A percentile compares a stretch with the other conserved stretches of the same genome.
phyloP scores from a whole-genome alignment of 345 rosid species.

The Excoecaria cochinchinensis region DNA sequence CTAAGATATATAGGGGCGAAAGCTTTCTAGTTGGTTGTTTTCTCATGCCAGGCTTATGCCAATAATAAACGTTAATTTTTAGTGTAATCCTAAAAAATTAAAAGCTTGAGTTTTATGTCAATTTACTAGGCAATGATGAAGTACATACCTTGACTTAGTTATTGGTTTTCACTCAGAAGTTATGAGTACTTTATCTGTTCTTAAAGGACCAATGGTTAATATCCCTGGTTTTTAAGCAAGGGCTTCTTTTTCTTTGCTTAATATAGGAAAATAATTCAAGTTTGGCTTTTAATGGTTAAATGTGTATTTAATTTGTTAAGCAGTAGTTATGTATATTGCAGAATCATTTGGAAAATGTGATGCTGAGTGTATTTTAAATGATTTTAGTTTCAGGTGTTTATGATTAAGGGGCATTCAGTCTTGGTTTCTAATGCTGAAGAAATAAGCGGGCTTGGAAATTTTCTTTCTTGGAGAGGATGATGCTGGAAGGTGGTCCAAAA shows the following conservation, averaged over 20 bases:
- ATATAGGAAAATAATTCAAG: background rate
- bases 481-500: conserved; percentile 45
- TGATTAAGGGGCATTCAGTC: background rate
- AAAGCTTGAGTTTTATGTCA: background rate
- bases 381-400: background rate
- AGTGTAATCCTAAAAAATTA: background rate
- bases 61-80: background rate
- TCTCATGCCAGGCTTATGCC: background rate
- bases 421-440: conserved; percentile 25
- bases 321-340: background rate
- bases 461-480: conserved; percentile 9
- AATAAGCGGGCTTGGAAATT: background rate
- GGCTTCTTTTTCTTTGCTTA: background rate
- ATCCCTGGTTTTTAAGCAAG: background rate
- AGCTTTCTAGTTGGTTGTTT: background rate
- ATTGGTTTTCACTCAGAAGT: background rate
- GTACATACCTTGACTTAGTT: background rate
- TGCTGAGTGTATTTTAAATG: background rate
- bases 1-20: background rate
- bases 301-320: no score
- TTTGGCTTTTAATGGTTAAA: background rate
- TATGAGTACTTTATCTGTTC: background rate
- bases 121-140: background rate
- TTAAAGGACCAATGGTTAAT: background rate
- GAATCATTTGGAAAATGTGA: background rate